Evolutionary conservation across 805 yeast species (phyloP).

Genomic region (Metschnikowia kofuensis): DNA sequence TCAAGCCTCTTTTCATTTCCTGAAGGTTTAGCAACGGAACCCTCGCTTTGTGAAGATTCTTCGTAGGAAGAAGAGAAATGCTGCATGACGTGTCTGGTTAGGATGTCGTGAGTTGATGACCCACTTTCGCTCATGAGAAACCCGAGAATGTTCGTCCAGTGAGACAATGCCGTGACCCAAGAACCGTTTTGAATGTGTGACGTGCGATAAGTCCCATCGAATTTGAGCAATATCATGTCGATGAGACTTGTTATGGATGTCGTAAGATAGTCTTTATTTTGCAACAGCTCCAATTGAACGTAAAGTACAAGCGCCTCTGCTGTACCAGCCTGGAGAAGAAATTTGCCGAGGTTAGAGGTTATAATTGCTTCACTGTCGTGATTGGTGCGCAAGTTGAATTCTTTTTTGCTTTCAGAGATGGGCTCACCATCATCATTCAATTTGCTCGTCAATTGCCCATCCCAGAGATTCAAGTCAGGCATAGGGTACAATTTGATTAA

Average conservation of each 20-base stretch:
- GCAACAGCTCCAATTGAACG: conserved; percentile 40
- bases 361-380: conserved; percentile 30
- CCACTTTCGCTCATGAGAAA: conserved; percentile 38
- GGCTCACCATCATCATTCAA: conserved; percentile 22
- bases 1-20: conserved; percentile 21
- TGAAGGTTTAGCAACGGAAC: conserved; percentile 1
- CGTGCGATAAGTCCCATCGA: conserved; percentile 21
- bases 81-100: conserved; percentile 28
- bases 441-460: conserved; percentile 18
- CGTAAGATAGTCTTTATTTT: conserved; percentile 35
- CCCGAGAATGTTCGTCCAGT: conserved; percentile 29
- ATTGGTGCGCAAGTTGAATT: conserved; percentile 19
- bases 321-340: conserved; percentile 29
- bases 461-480: conserved; percentile 32
- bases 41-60: neutral
- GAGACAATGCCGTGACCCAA: conserved; percentile 30
- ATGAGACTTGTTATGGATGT: conserved; percentile 25
- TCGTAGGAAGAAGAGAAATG: conserved; percentile 23
- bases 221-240: conserved; percentile 30
- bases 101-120: conserved; percentile 34
- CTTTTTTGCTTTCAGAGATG: conserved; percentile 18
- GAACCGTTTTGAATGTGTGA: conserved; percentile 30
- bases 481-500: conserved; percentile 29
- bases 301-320: conserved; percentile 35
- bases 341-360: conserved; percentile 17